phyloP scores from a whole-genome alignment of 1,139 yeast species.

The Suhomyces panamericanus region DNA sequence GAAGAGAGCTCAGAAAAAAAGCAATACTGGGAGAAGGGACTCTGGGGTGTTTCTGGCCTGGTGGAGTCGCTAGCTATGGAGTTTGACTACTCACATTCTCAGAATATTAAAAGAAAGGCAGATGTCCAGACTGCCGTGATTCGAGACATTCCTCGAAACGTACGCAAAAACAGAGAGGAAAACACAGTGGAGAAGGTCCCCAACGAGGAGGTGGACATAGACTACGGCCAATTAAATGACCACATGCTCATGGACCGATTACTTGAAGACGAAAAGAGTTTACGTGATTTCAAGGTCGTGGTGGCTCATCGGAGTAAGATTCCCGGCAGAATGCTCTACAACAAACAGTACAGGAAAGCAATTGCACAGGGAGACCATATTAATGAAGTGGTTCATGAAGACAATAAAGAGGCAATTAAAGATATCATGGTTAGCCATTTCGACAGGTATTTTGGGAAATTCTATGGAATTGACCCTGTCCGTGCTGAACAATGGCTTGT shows the following conservation, averaged over 20 bases:
- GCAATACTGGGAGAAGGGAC: constrained; percentile 7
- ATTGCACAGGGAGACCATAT: constrained; percentile 8
- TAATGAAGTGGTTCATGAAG: constrained; percentile 6
- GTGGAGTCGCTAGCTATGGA: neutral
- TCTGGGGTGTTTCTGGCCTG: neutral
- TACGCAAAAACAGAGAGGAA: constrained; percentile 1
- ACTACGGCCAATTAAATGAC: constrained; percentile 12
- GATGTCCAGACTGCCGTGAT: constrained; percentile 8
- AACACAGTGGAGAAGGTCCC: constrained; percentile 8
- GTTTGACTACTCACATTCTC: neutral
- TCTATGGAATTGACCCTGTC: constrained; percentile 14
- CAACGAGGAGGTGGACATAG: constrained; percentile 10
- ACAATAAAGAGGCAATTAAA: constrained; percentile 14
- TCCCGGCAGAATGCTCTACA: constrained; percentile 13
- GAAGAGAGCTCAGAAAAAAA: neutral
- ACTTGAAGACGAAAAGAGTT: constrained; percentile 12
- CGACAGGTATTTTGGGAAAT: constrained; percentile 19
- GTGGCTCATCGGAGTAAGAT: constrained; percentile 16
- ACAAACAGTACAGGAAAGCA: constrained; percentile 11
- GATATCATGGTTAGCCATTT: constrained; percentile 15
- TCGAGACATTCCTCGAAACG: neutral
- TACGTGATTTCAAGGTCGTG: constrained; percentile 15
- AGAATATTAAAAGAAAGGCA: neutral
- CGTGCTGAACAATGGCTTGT: constrained; percentile 19
- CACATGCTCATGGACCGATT: constrained; percentile 11